phyloP scores from a whole-genome alignment of 2,329 filamentous ascomycete species.

The Whalleya microplaca region DNA sequence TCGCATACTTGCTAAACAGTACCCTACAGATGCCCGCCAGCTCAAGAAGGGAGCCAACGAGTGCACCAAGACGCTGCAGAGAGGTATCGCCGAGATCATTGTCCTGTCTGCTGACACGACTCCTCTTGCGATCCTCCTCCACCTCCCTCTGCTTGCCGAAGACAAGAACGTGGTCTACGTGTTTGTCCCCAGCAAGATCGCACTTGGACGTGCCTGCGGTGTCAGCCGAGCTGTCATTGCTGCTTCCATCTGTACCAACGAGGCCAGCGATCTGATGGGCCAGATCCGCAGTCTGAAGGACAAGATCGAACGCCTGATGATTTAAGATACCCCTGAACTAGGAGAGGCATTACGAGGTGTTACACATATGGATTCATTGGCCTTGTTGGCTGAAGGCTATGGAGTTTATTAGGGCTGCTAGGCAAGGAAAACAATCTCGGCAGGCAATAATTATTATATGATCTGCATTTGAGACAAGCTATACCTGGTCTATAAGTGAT shows the following conservation, averaged over 20 bases:
- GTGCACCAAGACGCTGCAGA: slow-evolving; percentile 84
- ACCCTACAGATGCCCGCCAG: slow-evolving; percentile 55
- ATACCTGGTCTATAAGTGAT: not conserved
- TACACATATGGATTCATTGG: slow-evolving; percentile 2
- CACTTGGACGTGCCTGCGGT: slow-evolving; percentile 86
- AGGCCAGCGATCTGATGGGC: slow-evolving; percentile 81
- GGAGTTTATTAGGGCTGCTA: not conserved
- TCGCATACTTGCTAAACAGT: slow-evolving; percentile 6
- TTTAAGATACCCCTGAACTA: slow-evolving; percentile 57
- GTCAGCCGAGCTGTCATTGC: slow-evolving; percentile 88
- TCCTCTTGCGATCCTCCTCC: slow-evolving; percentile 85
- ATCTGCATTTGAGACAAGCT: slow-evolving; percentile 1
- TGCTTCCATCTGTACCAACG: slow-evolving; percentile 83
- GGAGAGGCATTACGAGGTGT: slow-evolving; percentile 10
- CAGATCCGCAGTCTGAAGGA: slow-evolving; percentile 90
- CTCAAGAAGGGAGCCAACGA: slow-evolving; percentile 90
- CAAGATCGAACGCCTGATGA: slow-evolving; percentile 94
- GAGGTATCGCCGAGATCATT: slow-evolving; percentile 87
- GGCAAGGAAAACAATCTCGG: not conserved
- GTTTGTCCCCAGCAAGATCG: slow-evolving; percentile 67
- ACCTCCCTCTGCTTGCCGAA: slow-evolving; percentile 87
- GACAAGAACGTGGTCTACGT: slow-evolving; percentile 65
- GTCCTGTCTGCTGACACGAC: slow-evolving; percentile 87
- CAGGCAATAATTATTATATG: slow-evolving; percentile 12
- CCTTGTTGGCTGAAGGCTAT: not conserved